These are phyloP conservation scores for Zoysia japonica DNA, from an alignment of 176 grass and related monocot genomes.

Conservation along the genomic window DNA sequence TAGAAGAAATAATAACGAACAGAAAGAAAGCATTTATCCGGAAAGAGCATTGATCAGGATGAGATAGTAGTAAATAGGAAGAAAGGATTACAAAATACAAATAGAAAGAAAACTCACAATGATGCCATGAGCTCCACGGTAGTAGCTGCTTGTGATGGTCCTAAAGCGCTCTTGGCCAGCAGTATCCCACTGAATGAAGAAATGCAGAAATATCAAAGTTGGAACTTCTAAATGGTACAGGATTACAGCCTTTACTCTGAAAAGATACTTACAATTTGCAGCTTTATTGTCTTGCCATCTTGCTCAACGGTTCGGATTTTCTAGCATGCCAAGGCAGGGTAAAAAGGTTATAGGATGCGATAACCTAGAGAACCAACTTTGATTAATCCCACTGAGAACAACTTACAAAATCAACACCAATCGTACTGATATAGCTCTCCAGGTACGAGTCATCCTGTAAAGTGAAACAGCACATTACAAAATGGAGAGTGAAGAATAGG, in stretches of 20 bases:
- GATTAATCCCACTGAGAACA: background rate
- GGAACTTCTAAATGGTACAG: background rate
- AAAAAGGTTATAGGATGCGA: background rate
- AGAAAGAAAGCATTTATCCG: background rate
- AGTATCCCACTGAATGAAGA: slow-evolving; percentile 67
- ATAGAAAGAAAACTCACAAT: slow-evolving; percentile 51
- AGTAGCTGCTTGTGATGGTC: slow-evolving; percentile 79
- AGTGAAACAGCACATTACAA: slow-evolving; percentile 18
- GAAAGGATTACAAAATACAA: background rate
- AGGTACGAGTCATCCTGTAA: slow-evolving; percentile 75
- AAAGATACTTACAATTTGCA: slow-evolving; percentile 66
- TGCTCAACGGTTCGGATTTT: slow-evolving; percentile 84
- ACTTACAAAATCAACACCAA: slow-evolving; percentile 91
- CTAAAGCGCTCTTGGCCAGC: slow-evolving; percentile 78
- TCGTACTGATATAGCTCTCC: slow-evolving; percentile 89
- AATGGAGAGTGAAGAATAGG: slow-evolving; percentile 1
- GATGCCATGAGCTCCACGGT: slow-evolving; percentile 75
- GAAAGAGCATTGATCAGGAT: background rate
- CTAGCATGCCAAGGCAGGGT: slow-evolving; percentile 36
- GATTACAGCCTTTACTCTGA: background rate
- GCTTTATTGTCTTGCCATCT: slow-evolving; percentile 88
- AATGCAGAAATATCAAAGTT: slow-evolving; percentile 7
- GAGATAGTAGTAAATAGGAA: background rate
- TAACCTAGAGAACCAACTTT: slow-evolving; percentile 14
- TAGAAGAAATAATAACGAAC: background rate